phyloP scores from a whole-genome alignment of 192 early-diverging fungal genomes.

The Coemansia sp. region DNA sequence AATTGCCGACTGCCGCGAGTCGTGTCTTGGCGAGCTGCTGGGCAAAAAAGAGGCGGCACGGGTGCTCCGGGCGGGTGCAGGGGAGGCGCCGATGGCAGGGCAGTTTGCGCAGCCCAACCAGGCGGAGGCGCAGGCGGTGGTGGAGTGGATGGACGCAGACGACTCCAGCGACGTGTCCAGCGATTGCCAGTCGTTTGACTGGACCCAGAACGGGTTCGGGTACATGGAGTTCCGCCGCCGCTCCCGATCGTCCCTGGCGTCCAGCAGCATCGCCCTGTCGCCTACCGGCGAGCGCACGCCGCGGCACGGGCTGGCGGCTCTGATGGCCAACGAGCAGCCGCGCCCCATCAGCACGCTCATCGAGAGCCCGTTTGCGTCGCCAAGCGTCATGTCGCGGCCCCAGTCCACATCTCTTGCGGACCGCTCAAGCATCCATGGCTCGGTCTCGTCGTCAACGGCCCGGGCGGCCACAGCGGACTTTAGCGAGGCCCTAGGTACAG shows the following conservation, averaged over 20 bases:
- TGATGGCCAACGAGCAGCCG: not conserved
- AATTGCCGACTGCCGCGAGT: constrained; percentile 29
- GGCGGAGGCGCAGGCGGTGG: constrained; percentile 16
- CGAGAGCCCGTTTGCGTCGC: not conserved
- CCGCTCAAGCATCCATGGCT: constrained; percentile 2
- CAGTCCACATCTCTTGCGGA: not conserved
- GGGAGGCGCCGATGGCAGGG: not conserved
- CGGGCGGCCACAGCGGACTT: constrained; percentile 16
- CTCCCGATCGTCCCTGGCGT: constrained; percentile 17
- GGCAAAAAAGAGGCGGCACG: constrained; percentile 12
- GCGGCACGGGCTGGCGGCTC: not conserved
- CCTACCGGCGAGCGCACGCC: constrained; percentile 10
- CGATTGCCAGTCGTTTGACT: constrained; percentile 32
- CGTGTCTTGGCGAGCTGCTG: constrained; percentile 27
- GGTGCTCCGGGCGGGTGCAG: not conserved
- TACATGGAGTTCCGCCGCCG: constrained; percentile 50
- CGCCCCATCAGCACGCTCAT: not conserved
- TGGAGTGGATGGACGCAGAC: constrained; percentile 29
- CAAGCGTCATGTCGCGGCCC: not conserved
- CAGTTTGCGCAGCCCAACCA: constrained; percentile 3
- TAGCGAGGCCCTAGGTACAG: constrained; percentile 12
- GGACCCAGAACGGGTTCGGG: constrained; percentile 46
- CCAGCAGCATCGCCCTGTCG: constrained; percentile 14
- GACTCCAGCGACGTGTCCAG: constrained; percentile 11
- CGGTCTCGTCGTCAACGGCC: constrained; percentile 15